Conservation (phyloP, 768 basidiomycete genomes). For the Serendipita sp. region DNA sequence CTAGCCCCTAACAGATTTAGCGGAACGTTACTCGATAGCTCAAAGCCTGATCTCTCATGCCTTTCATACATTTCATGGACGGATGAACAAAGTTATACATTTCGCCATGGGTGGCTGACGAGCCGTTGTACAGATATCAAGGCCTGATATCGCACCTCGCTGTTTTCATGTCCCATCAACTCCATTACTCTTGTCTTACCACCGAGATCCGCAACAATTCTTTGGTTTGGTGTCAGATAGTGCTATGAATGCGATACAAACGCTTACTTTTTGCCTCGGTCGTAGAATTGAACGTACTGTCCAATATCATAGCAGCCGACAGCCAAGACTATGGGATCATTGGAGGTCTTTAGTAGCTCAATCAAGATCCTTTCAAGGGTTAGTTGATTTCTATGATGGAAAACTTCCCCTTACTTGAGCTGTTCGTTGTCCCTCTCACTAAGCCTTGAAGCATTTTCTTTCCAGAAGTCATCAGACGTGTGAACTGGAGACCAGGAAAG, state of each 20-base stretch:
- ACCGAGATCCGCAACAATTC: conserved; percentile 66
- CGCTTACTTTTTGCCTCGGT: conserved; percentile 79
- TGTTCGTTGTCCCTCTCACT: conserved; percentile 75
- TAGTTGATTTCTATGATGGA: background rate
- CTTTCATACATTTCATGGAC: background rate
- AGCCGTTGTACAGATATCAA: conserved; percentile 81
- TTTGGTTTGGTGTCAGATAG: conserved; percentile 20
- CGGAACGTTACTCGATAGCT: no score
- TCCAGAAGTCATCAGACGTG: conserved; percentile 96
- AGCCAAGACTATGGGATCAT: conserved; percentile 65
- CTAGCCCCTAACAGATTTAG: background rate
- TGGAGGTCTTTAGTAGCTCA: conserved; percentile 48
- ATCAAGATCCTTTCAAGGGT: conserved; percentile 47
- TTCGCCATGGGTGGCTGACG: conserved; percentile 72
- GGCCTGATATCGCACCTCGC: conserved; percentile 86
- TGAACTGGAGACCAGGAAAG: conserved; percentile 94
- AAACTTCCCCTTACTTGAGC: conserved; percentile 43
- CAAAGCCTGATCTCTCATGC: no score
- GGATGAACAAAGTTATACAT: background rate
- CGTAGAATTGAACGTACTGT: conserved; percentile 83
- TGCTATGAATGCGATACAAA: conserved; percentile 6
- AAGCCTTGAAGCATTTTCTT: conserved; percentile 76
- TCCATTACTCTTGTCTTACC: conserved; percentile 83
- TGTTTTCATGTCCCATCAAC: conserved; percentile 76
- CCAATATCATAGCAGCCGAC: conserved; percentile 90